Percentiles rank a stretch among this genome's conserved stretches.
Evolutionary conservation across 2,329 filamentous ascomycete genomes (phyloP).

Genomic region (Stylonectria norvegica): DNA sequence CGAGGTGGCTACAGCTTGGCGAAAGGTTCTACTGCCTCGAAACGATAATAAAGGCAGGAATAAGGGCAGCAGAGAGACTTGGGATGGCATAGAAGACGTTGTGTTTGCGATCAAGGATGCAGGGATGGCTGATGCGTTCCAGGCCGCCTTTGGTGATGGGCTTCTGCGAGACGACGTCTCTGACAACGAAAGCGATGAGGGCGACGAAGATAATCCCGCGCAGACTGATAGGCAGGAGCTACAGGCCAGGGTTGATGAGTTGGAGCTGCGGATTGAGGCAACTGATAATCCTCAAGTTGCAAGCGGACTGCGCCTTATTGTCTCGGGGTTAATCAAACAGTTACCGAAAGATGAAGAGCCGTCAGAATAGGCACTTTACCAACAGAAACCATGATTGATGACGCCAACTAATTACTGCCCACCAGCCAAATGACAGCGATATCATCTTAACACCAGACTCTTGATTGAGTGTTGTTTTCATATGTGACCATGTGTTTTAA

Average conservation of each 20-base stretch:
- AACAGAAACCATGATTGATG: too few species aligned
- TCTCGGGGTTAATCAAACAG: slow-evolving; percentile 1
- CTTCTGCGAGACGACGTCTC: neutral
- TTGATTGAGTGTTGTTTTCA: too few species aligned
- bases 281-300: slow-evolving; percentile 10
- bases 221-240: slow-evolving; percentile 10
- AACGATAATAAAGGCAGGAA: slow-evolving; percentile 15
- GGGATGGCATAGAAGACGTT: slow-evolving; percentile 38
- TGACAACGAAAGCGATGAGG: neutral
- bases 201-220: slow-evolving; percentile 1
- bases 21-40: slow-evolving; percentile 27
- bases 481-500: too few species aligned
- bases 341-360: neutral
- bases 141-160: slow-evolving; percentile 41
- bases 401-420: too few species aligned
- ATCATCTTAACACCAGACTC: too few species aligned
- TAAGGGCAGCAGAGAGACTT: slow-evolving; percentile 15
- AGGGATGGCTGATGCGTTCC: slow-evolving; percentile 51
- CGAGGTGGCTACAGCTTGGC: slow-evolving; percentile 56
- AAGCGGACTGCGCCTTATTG: slow-evolving; percentile 2
- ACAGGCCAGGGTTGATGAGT: slow-evolving; percentile 13
- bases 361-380: too few species aligned
- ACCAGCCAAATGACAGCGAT: too few species aligned
- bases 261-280: slow-evolving; percentile 14
- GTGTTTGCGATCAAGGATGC: slow-evolving; percentile 56